Base-by-base conservation (phyloP, 192 early-diverging fungal genomes). In the Coemansia sp. region DNA sequence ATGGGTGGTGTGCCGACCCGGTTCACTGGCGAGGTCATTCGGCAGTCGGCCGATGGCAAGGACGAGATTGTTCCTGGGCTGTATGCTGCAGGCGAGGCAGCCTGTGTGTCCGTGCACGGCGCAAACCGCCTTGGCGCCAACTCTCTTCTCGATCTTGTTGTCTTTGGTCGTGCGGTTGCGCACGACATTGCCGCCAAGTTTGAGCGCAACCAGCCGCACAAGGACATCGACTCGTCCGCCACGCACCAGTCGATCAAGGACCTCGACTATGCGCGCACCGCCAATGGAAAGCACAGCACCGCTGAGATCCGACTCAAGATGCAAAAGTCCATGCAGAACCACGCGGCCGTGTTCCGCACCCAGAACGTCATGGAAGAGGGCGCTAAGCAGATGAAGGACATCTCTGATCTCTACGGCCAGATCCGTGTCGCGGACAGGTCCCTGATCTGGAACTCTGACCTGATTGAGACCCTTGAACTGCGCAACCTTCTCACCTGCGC, bases 71-170 rank as follows among this genome's bases (percentile, higher is more conserved):
- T 99, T n/a, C 94, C 94, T 62, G 97, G 97, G 23, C 88, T 99
- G 63, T 99, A 99, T 75, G 97, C 97, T 63, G 97, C 95, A 60
- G 97, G 97, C 72, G 97, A 98, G 84, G 93, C 95, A 24, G 97
- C 94, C 55, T 97, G 91, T 82, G 97, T 98, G 41, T 98, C 95
- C 36, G 97, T 99, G 33, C 97, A 99, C 84, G 97, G 97, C 45
- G 97, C 97, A 64, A 99, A 98, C 88, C 93, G 95, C 65, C 85
- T 99, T 51, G 95, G 95, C 49, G 95, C 95, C 81, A 99, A 99
- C 89, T 98, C 95, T 30, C 88, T 99, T 38, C 89, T 99, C 62
- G 95, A 97, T 76, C 94, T 98, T 79, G 95, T 99, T 35, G 95
- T 99, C 60, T 99, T 99, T 85, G 97, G 95, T 62, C 94, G 97